Conservation (phyloP, 2,329 filamentous ascomycete species). For the Sphaceloma murrayae region DNA sequence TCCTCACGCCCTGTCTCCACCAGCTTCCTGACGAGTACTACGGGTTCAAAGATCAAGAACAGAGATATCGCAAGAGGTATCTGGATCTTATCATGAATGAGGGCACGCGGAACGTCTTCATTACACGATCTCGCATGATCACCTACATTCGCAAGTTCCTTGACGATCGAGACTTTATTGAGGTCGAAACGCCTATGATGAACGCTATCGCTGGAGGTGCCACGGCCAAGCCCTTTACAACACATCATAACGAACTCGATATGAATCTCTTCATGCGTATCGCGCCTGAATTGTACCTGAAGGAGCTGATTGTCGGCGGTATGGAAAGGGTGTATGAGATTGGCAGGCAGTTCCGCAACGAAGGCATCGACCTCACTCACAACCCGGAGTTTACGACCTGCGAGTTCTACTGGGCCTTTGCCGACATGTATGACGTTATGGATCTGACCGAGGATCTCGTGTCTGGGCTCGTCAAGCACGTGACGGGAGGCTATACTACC, state of each 20-base stretch:
- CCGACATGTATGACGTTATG: conserved; percentile 84
- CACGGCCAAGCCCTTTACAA: conserved; percentile 88
- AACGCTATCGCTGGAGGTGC: conserved; percentile 92
- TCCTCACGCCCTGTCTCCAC: conserved; percentile 85
- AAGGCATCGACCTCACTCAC: conserved; percentile 84
- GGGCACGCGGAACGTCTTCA: conserved; percentile 68
- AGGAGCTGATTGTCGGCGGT: conserved; percentile 91
- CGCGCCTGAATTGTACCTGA: conserved; percentile 90
- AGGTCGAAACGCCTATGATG: conserved; percentile 97
- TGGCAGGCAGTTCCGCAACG: conserved; percentile 91
- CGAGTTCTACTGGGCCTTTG: conserved; percentile 89
- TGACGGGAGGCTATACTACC: conserved; percentile 78
- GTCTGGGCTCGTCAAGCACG: conserved; percentile 74
- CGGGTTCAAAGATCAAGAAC: conserved; percentile 91
- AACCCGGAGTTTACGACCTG: conserved; percentile 97
- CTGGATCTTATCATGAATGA: conserved; percentile 98
- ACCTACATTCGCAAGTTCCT: conserved; percentile 83
- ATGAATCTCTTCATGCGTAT: conserved; percentile 94
- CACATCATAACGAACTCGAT: conserved; percentile 90
- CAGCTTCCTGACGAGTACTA: conserved; percentile 85
- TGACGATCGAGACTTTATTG: conserved; percentile 76
- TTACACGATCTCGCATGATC: conserved; percentile 79
- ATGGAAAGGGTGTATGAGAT: conserved; percentile 93
- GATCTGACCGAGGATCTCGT: conserved; percentile 87
- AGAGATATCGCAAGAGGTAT: conserved; percentile 85